These are phyloP conservation scores for Yamadazyma philogaea DNA, from an alignment of 805 yeast genomes.

Conservation along the genomic window DNA sequence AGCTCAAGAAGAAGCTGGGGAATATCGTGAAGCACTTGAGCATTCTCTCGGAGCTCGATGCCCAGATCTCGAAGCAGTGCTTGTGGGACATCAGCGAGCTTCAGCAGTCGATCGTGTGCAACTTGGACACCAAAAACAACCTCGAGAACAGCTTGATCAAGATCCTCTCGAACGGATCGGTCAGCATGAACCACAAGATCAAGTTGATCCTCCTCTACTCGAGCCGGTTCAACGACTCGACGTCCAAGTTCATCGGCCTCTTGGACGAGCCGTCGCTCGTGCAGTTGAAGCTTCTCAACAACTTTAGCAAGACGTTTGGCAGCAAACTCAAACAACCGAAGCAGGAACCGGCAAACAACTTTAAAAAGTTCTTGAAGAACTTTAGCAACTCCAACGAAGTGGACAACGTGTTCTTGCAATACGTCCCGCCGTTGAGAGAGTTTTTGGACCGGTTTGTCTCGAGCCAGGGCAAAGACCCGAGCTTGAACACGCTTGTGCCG, in stretches of 20 bases:
- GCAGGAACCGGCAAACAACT: constrained; percentile 15
- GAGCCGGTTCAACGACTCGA: constrained; percentile 45
- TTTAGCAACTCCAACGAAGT: constrained; percentile 26
- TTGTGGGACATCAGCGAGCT: constrained; percentile 86
- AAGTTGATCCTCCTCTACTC: constrained; percentile 73
- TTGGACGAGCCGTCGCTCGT: constrained; percentile 33
- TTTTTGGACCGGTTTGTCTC: constrained; percentile 20
- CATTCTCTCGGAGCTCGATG: constrained; percentile 80
- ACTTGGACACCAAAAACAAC: constrained; percentile 31
- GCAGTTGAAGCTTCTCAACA: constrained; percentile 30
- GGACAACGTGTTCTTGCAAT: constrained; percentile 87
- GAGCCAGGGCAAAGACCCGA: not conserved
- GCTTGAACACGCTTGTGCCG: constrained; percentile 34
- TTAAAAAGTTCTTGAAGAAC: constrained; percentile 14
- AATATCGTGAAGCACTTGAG: constrained; percentile 92
- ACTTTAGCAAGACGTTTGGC: constrained; percentile 24
- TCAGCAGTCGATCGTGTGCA: constrained; percentile 79
- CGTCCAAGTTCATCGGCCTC: constrained; percentile 23
- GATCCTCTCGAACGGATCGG: constrained; percentile 45
- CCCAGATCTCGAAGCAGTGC: constrained; percentile 57
- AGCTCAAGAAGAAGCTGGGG: constrained; percentile 80
- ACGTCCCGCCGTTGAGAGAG: constrained; percentile 66
- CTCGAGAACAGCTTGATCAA: constrained; percentile 54
- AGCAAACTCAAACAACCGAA: constrained; percentile 9
- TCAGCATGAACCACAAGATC: constrained; percentile 55